Percentiles rank a stretch among this genome's conserved stretches.
These are phyloP conservation scores for Ogataea neopini DNA, from an alignment of 805 yeast species.

Conservation along the genomic window DNA sequence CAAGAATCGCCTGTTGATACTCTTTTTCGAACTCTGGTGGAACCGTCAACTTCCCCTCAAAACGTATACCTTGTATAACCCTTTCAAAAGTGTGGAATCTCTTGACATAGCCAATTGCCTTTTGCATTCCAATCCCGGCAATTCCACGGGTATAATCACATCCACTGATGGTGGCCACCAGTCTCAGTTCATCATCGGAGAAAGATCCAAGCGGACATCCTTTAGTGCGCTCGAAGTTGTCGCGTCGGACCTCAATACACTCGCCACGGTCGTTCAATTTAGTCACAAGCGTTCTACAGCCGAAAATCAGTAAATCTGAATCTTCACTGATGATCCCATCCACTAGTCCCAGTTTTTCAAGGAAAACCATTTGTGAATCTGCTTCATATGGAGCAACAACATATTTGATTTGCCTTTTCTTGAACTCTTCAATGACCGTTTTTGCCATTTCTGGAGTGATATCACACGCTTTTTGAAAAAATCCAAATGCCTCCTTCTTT, in stretches of 20 bases:
- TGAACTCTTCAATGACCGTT: slow-evolving; percentile 72
- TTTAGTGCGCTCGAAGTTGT: slow-evolving; percentile 43
- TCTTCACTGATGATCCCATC: slow-evolving; percentile 93
- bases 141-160: slow-evolving; percentile 95
- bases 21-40: slow-evolving; percentile 63
- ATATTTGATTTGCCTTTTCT: slow-evolving; percentile 55
- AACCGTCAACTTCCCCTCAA: slow-evolving; percentile 58
- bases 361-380: slow-evolving; percentile 92
- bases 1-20: slow-evolving; percentile 65
- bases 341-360: slow-evolving; percentile 72
- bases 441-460: slow-evolving; percentile 92
- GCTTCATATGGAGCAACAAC: slow-evolving; percentile 99
- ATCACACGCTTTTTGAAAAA: slow-evolving; percentile 76
- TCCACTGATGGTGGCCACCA: slow-evolving; percentile 88
- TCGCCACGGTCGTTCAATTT: slow-evolving; percentile 71
- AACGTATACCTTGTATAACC: slow-evolving; percentile 53
- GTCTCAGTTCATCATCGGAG: slow-evolving; percentile 58
- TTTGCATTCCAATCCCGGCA: slow-evolving; percentile 74
- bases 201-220: slow-evolving; percentile 47
- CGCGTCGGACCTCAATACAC: slow-evolving; percentile 67
- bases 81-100: slow-evolving; percentile 53
- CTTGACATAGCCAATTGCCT: slow-evolving; percentile 64
- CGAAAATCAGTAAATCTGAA: slow-evolving; percentile 88
- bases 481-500: slow-evolving; percentile 59
- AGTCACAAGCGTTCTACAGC: slow-evolving; percentile 73